Conservation (phyloP, 768 basidiomycete species). For the Cystobasidium ongulense region DNA sequence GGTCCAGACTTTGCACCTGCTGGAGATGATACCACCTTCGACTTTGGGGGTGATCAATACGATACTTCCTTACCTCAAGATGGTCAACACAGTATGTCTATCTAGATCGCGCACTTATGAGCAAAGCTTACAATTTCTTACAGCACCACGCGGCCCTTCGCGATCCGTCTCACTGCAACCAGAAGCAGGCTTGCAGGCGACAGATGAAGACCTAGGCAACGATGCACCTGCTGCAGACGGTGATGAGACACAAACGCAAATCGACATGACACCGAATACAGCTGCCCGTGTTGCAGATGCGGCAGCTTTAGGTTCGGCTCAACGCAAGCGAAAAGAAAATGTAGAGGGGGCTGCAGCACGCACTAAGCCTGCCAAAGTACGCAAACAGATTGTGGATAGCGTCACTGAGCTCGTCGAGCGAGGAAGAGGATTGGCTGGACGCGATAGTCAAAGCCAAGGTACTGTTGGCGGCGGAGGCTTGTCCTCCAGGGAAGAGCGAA, state of each 20-base stretch:
- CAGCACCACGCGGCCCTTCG: constrained; percentile 11
- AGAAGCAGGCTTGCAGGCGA: not conserved
- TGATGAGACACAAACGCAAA: not conserved
- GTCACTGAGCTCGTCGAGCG: constrained; percentile 30
- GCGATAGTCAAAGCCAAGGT: constrained; percentile 12
- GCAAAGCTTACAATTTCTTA: not conserved
- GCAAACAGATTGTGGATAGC: constrained; percentile 31
- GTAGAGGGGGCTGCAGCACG: not conserved
- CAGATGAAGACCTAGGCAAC: not conserved
- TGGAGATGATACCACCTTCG: constrained; percentile 2
- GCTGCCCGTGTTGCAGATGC: constrained; percentile 31
- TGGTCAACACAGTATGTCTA: constrained; percentile 14
- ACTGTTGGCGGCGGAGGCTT: not conserved
- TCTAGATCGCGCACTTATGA: not conserved
- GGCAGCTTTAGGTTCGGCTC: constrained; percentile 2
- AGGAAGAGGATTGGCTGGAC: not conserved
- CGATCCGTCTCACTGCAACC: not conserved
- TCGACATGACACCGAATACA: constrained; percentile 34
- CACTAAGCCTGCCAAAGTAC: constrained; percentile 16
- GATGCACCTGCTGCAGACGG: not conserved
- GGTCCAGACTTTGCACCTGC: not conserved
- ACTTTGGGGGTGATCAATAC: not conserved
- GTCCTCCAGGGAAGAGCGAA: constrained; percentile 19
- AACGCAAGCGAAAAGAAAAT: constrained; percentile 1
- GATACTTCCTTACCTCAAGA: constrained; percentile 5